Conservation (phyloP, 2,329 filamentous ascomycete species). For the Falciphora oryzae region DNA sequence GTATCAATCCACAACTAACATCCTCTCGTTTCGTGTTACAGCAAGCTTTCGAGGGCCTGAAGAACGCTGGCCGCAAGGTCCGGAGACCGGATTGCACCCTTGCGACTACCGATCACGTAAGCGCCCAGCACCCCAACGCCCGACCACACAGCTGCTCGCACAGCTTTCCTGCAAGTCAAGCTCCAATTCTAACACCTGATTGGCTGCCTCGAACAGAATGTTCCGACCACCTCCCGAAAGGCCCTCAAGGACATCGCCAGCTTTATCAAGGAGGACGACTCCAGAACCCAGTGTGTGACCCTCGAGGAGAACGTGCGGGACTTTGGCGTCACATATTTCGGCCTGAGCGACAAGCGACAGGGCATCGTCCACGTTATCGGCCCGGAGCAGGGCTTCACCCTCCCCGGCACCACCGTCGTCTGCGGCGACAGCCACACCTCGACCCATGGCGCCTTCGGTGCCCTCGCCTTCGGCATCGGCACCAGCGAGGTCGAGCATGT, state of each 20-base stretch:
- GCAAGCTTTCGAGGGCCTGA: conserved; percentile 96
- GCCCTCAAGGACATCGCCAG: conserved; percentile 87
- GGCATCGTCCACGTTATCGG: conserved; percentile 98
- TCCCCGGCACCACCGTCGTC: conserved; percentile 93
- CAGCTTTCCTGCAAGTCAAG: neutral
- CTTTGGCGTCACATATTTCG: conserved; percentile 95
- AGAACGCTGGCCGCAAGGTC: conserved; percentile 81
- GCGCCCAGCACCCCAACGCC: conserved; percentile 26
- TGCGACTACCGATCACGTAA: conserved; percentile 92
- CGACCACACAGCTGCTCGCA: neutral
- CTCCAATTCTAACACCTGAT: conserved; percentile 4
- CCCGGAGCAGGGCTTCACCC: conserved; percentile 96
- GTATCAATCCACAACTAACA: conserved; percentile 14
- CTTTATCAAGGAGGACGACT: conserved; percentile 94
- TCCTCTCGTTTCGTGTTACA: conserved; percentile 27
- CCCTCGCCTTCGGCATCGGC: conserved; percentile 93
- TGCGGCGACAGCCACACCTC: conserved; percentile 98
- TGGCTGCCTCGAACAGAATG: conserved; percentile 56
- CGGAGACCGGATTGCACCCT: conserved; percentile 94
- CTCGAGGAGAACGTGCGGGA: conserved; percentile 97
- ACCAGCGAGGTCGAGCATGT: conserved; percentile 99
- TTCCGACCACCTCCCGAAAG: conserved; percentile 86
- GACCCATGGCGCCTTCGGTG: conserved; percentile 93
- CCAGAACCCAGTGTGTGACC: conserved; percentile 86
- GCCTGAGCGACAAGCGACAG: conserved; percentile 91